Conservation (phyloP, 1,139 yeast species). For the Yamadazyma kanchanaburiensis region DNA sequence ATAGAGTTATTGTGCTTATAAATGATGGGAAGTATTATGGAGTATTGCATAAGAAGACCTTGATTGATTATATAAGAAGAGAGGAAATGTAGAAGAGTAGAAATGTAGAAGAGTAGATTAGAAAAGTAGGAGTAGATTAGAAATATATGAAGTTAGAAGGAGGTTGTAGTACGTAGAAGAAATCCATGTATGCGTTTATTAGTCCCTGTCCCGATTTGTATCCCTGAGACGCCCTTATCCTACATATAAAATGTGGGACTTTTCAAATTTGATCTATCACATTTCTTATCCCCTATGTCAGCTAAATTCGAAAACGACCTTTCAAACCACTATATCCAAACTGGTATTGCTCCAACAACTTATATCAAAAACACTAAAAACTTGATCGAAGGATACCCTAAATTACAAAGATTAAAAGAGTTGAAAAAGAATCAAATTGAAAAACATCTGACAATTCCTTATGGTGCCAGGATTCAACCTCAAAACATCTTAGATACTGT, state of each 20-base stretch:
- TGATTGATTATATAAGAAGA: constrained; percentile 44
- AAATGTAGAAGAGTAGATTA: too few species aligned
- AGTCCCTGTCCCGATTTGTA: too few species aligned
- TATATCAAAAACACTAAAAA: constrained; percentile 62
- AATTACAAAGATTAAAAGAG: constrained; percentile 62
- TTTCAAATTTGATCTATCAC: too few species aligned
- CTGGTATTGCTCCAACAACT: constrained; percentile 55
- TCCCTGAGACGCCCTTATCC: too few species aligned
- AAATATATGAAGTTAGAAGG: too few species aligned
- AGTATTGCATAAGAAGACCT: constrained; percentile 53
- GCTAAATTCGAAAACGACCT: constrained; percentile 53
- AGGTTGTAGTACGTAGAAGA: too few species aligned
- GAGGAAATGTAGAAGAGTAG: too few species aligned
- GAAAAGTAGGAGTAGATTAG: too few species aligned
- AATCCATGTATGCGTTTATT: too few species aligned
- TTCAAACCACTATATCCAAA: constrained; percentile 63
- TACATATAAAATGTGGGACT: too few species aligned
- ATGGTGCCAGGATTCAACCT: constrained; percentile 56
- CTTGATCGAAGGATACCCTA: constrained; percentile 83
- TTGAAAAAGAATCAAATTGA: constrained; percentile 52
- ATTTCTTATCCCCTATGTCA: too few species aligned
- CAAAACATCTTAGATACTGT: constrained; percentile 55
- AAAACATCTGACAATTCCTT: constrained; percentile 57
- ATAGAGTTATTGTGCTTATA: constrained; percentile 49
- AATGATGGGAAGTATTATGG: constrained; percentile 51